Evolutionary conservation across 768 basidiomycete genomes (phyloP).

Genomic region (Baorangia bicolor): DNA sequence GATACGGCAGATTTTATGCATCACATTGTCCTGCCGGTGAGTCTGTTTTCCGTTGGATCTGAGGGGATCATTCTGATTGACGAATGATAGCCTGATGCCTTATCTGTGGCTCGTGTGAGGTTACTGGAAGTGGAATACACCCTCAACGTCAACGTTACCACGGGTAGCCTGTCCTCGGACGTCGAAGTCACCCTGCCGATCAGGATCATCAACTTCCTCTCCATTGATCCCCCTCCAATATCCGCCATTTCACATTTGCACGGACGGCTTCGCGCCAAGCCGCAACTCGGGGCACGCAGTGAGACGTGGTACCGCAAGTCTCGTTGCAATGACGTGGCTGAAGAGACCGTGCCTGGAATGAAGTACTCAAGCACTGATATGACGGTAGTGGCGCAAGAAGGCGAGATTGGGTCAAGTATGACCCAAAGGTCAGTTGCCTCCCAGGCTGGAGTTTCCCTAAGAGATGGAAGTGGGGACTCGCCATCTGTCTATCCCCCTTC

Average conservation of each 20-base stretch:
- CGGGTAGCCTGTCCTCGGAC: constrained; percentile 59
- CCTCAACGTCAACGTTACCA: constrained; percentile 61
- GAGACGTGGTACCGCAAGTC: constrained; percentile 33
- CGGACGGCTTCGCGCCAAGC: constrained; percentile 22
- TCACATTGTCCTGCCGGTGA: constrained; percentile 71
- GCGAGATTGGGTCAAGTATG: constrained; percentile 2
- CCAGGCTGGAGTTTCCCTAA: not conserved
- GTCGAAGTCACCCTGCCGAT: constrained; percentile 72
- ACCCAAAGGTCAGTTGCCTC: constrained; percentile 7
- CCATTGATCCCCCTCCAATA: constrained; percentile 75
- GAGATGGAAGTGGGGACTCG: constrained; percentile 19
- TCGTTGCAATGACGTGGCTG: constrained; percentile 14
- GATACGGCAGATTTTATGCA: constrained; percentile 65
- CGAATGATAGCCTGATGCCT: constrained; percentile 55
- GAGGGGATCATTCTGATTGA: constrained; percentile 1
- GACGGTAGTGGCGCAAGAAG: constrained; percentile 28
- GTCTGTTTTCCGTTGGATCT: constrained; percentile 26
- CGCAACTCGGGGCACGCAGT: constrained; percentile 22
- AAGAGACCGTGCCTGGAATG: constrained; percentile 34
- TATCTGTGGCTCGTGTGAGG: constrained; percentile 65
- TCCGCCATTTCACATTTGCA: constrained; percentile 25
- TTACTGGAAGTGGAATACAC: constrained; percentile 77
- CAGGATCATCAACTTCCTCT: constrained; percentile 78
- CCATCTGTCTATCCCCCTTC: constrained; percentile 28
- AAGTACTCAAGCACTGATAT: constrained; percentile 29